phyloP scores from a whole-genome alignment of 176 grass and related monocot species.

The Canna indica region DNA sequence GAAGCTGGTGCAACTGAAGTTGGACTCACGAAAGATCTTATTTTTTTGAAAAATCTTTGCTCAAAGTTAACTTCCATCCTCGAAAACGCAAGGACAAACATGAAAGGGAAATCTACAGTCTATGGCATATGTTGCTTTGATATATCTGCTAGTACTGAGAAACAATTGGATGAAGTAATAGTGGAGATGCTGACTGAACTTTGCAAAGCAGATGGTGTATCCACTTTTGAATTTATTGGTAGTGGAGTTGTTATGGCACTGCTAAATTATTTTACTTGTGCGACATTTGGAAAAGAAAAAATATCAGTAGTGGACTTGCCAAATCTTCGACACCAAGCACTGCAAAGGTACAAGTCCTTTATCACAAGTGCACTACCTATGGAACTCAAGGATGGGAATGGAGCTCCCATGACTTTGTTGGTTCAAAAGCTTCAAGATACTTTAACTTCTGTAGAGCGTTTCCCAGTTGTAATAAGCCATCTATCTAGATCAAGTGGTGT shows the following conservation, averaged over 20 bases:
- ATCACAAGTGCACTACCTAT: constrained; percentile 46
- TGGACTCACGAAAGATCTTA: constrained; percentile 63
- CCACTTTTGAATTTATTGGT: constrained; percentile 89
- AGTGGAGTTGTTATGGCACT: constrained; percentile 61
- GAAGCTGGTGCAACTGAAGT: constrained; percentile 46
- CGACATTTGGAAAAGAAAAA: constrained; percentile 61
- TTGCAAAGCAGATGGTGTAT: constrained; percentile 69
- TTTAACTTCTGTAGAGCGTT: constrained; percentile 63
- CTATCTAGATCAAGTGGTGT: constrained; percentile 44
- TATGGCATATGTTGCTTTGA: constrained; percentile 36
- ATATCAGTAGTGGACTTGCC: constrained; percentile 43
- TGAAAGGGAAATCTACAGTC: constrained; percentile 70
- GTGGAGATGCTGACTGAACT: constrained; percentile 64
- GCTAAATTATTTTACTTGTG: constrained; percentile 72
- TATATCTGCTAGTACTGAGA: constrained; percentile 33
- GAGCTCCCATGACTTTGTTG: constrained; percentile 50
- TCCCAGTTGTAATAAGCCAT: constrained; percentile 58
- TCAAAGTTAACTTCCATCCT: constrained; percentile 43
- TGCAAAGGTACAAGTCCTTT: constrained; percentile 65
- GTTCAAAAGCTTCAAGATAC: constrained; percentile 81
- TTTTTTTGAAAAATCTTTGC: constrained; percentile 50
- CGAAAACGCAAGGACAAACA: constrained; percentile 49
- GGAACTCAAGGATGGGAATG: constrained; percentile 28
- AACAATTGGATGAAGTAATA: constrained; percentile 44
- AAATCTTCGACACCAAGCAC: constrained; percentile 54